Conservation (phyloP, 2,329 filamentous ascomycete species). For the Reticulascus tulasneorum region DNA sequence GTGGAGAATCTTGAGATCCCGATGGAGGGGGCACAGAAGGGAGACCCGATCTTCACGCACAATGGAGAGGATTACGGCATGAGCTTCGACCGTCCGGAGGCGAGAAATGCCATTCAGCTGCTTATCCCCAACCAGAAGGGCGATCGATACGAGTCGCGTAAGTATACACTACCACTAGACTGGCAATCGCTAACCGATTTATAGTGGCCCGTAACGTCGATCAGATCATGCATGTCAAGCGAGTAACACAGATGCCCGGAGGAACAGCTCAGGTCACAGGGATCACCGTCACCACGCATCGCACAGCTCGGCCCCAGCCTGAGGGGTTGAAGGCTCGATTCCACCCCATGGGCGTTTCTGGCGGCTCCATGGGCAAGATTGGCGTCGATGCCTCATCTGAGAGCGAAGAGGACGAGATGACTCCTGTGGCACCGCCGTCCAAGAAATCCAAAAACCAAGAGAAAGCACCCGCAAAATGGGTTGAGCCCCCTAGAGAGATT, state of each 20-base stretch:
- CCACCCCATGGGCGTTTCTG: slow-evolving; percentile 57
- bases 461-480: no score
- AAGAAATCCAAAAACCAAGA: slow-evolving; percentile 30
- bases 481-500: no score
- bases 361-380: slow-evolving; percentile 29
- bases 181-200: neutral
- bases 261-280: slow-evolving; percentile 23
- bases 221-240: slow-evolving; percentile 62
- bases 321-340: slow-evolving; percentile 64
- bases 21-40: slow-evolving; percentile 49
- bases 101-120: slow-evolving; percentile 52
- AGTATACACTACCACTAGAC: slow-evolving; percentile 19
- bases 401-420: slow-evolving; percentile 43
- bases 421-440: slow-evolving; percentile 29
- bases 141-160: slow-evolving; percentile 51
- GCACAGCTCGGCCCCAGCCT: slow-evolving; percentile 59
- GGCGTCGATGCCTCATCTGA: slow-evolving; percentile 37
- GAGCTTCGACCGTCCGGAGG: slow-evolving; percentile 47
- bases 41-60: slow-evolving; percentile 56
- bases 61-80: slow-evolving; percentile 61
- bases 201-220: slow-evolving; percentile 41
- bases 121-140: slow-evolving; percentile 56
- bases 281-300: slow-evolving; percentile 43
- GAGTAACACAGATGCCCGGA: slow-evolving; percentile 54
- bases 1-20: slow-evolving; percentile 62